A percentile compares a stretch with the other conserved stretches of the same genome.
Conservation (phyloP, 163 green algal genomes). For the Chlamydomonas reinhardtii region DNA sequence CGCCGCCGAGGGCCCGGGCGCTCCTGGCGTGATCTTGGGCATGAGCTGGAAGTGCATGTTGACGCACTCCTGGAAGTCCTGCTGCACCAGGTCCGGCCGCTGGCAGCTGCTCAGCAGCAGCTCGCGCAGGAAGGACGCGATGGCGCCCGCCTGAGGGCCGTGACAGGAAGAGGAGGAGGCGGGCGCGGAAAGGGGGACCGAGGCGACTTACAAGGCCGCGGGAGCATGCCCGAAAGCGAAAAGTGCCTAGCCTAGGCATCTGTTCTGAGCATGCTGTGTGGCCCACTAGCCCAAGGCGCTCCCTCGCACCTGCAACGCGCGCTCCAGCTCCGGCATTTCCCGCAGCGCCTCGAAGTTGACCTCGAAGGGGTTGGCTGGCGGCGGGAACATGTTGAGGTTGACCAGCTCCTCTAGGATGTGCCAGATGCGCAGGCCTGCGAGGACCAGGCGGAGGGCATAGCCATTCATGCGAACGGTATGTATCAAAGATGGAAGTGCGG, state of each 20-base stretch:
- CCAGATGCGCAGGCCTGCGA: conserved; percentile 66
- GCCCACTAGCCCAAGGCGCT: no score
- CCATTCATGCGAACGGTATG: no score
- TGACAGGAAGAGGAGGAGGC: no score
- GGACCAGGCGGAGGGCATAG: neutral
- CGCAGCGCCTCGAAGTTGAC: conserved; percentile 69
- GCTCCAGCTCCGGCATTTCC: conserved; percentile 72
- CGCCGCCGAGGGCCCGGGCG: conserved; percentile 27
- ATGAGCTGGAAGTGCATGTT: conserved; percentile 64
- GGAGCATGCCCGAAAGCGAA: no score
- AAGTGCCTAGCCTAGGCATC: no score
- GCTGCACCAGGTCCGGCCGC: conserved; percentile 54
- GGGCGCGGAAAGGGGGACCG: no score
- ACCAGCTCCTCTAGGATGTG: conserved; percentile 78
- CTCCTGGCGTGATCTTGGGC: conserved; percentile 24
- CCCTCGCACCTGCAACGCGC: conserved; percentile 63
- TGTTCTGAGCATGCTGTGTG: no score
- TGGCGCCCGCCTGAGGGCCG: conserved; percentile 58
- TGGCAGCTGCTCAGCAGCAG: conserved; percentile 57
- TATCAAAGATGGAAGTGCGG: no score
- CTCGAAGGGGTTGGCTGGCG: conserved; percentile 68
- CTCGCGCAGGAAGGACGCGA: conserved; percentile 66
- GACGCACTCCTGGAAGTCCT: conserved; percentile 65
- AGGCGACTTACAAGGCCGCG: no score
- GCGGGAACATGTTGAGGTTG: conserved; percentile 65